phyloP scores from a whole-genome alignment of 1,284 basidiomycete genomes.

The Bondarzewia mesenterica region DNA sequence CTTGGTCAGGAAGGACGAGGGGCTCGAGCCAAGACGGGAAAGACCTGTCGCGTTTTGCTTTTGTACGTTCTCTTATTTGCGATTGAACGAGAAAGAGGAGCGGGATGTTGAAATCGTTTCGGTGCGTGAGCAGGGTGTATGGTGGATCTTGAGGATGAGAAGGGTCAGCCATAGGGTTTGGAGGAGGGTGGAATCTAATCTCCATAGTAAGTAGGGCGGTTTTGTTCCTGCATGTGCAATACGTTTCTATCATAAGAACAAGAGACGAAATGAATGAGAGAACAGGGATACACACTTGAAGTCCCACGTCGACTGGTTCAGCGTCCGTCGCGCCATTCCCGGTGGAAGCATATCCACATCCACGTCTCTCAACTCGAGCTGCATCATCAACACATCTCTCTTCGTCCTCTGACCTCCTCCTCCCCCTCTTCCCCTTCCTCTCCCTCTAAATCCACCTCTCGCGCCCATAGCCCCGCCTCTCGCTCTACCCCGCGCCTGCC shows the following conservation, averaged over 20 bases:
- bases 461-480: not conserved
- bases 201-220: constrained; percentile 68
- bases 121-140: constrained; percentile 51
- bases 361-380: constrained; percentile 57
- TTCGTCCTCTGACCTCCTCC: constrained; percentile 34
- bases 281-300: constrained; percentile 48
- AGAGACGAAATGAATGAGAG: constrained; percentile 6
- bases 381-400: constrained; percentile 55
- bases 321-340: constrained; percentile 74
- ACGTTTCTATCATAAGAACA: not conserved
- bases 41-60: constrained; percentile 29
- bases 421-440: constrained; percentile 21
- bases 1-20: constrained; percentile 43
- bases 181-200: constrained; percentile 51
- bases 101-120: constrained; percentile 42
- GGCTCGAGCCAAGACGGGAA: constrained; percentile 44
- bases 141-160: constrained; percentile 30
- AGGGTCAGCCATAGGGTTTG: constrained; percentile 29
- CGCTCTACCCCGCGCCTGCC: not conserved
- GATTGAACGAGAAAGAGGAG: constrained; percentile 43
- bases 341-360: constrained; percentile 69
- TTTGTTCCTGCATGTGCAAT: constrained; percentile 40
- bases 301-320: constrained; percentile 79
- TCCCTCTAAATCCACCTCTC: constrained; percentile 15
- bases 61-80: constrained; percentile 32